Base-by-base conservation (phyloP, 257 asterid species). In the Gentiana straminea region DNA sequence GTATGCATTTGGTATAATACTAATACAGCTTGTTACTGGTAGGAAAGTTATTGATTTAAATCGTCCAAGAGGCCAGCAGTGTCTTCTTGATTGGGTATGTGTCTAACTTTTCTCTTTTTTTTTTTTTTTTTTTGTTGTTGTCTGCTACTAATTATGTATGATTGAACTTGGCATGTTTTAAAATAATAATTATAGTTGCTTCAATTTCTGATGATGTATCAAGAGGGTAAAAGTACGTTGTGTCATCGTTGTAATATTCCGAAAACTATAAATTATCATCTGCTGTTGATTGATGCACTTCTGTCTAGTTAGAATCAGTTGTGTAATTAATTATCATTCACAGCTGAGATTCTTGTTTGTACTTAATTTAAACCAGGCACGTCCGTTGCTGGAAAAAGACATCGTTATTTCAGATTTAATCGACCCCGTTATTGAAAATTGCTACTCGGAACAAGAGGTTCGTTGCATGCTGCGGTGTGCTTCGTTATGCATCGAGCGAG, bases 61-160 rank as follows among this genome's bases (percentile, higher is more conserved):
- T 57, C 83, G 83, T 10, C 95, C 95, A 48, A 86, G 75, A 74
- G 98, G 94, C 65, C 82, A 90, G 69, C 91, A 86, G 60, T 90
- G 74, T 78, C 94, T 90, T 50, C 66, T 77, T 7, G 94, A 82
- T 55, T 90, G 95, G 98, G 97, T 86, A 77, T 12, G 83, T 49
- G 24, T 3, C 43, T 41, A 10, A 7, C 7, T 10, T 41, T 3
- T 41, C 46, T 41, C 24, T 24, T 24, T 15, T 0, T 15, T 15
- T 0, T 15, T 15, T 15, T 15, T 15, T 15, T 15, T 15, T 24
- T 24, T 24, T 24, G n/a, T n/a, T n/a, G n/a, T 41, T 41, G 2
- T 7, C 46, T 41, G 46, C 9, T 7, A 41, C 2, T 41, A 41
- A 7, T 41, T 41, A 8, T 41, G 46, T 41, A 41, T 41, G 8